These are phyloP conservation scores for Gentiana straminea DNA, from an alignment of 257 asterid genomes.

Conservation along the genomic window DNA sequence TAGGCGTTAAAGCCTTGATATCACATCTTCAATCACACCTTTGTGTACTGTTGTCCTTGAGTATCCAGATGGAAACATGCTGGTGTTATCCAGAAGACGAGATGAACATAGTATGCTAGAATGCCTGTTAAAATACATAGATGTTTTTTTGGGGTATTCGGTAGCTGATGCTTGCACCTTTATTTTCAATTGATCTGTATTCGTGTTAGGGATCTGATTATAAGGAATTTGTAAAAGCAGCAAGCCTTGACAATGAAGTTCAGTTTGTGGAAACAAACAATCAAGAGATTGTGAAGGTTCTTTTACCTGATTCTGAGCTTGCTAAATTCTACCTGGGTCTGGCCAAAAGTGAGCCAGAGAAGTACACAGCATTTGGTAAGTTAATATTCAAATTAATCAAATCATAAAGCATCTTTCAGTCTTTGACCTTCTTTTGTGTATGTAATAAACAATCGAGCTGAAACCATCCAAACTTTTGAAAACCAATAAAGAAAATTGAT, in stretches of 20 bases:
- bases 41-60: conserved; percentile 2
- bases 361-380: conserved; percentile 61
- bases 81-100: not conserved
- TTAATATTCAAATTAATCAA: conserved; percentile 8
- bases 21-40: not conserved
- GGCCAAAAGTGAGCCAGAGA: conserved; percentile 80
- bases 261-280: conserved; percentile 80
- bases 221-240: conserved; percentile 66
- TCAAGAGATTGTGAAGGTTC: conserved; percentile 43
- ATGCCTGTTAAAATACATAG: not conserved
- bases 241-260: conserved; percentile 61
- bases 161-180: not conserved
- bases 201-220: conserved; percentile 65
- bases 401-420: not conserved
- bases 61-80: not conserved
- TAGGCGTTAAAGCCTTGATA: not conserved
- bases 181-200: not conserved
- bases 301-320: conserved; percentile 39
- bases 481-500: too few species aligned
- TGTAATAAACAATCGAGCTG: too few species aligned
- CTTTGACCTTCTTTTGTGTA: not conserved
- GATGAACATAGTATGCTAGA: not conserved
- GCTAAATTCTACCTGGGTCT: conserved; percentile 56
- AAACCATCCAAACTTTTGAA: not conserved
- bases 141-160: not conserved